Base-by-base conservation (phyloP, 2,329 filamentous ascomycete genomes). In the Aspergillus felis region DNA sequence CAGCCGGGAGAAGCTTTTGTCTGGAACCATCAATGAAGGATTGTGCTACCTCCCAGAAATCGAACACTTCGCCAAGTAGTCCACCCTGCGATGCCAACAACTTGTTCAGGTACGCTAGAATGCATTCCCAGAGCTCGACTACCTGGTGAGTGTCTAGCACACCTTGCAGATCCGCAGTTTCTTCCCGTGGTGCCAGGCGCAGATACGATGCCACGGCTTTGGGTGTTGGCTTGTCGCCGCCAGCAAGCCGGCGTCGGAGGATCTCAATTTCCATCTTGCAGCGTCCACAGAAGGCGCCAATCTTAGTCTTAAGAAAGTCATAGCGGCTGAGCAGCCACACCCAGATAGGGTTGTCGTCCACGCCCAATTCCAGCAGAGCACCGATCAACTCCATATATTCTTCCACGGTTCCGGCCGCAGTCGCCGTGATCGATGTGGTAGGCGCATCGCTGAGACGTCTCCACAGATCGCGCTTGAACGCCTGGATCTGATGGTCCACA, bases 341-440 rank as follows among this genome's bases (percentile, higher is more conserved):
- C 90, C 91, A 96, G 61, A 99, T 96, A 1, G 94, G 94, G 66
- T 96, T 99, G 58, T 97, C 92, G 9, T 96, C 89, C 2, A 96
- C 92, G 6, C 94, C 95, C 22, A 99, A 80, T 73, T 99, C 93
- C n/a, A 99, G 78, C 54, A 99, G 81, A 38, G 97, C 81, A 24
- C 87, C 83, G 55, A 99, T 97, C 50, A 97, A 81, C 70, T 96
- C 91, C 85, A 97, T 91, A 68, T 97, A 89, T 71, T 96, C 91
- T 68, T 93, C 91, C 5, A 84, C 80, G 42, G 87, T 79, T 3
- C 75, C 76, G 2, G 76, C 74, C 69, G 67, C 78, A 72, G 62
- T 86, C 79, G 51, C 80, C 64, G 69, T 81, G 78, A 53, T 83
- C 71, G 61, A 82, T 70, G 63, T 81, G 79, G 69, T 77, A 63